Percentiles rank a stretch among this genome's conserved stretches.
These are phyloP conservation scores for Fraxinus latifolia DNA, from an alignment of 305 asterid genomes.

Conservation along the genomic window DNA sequence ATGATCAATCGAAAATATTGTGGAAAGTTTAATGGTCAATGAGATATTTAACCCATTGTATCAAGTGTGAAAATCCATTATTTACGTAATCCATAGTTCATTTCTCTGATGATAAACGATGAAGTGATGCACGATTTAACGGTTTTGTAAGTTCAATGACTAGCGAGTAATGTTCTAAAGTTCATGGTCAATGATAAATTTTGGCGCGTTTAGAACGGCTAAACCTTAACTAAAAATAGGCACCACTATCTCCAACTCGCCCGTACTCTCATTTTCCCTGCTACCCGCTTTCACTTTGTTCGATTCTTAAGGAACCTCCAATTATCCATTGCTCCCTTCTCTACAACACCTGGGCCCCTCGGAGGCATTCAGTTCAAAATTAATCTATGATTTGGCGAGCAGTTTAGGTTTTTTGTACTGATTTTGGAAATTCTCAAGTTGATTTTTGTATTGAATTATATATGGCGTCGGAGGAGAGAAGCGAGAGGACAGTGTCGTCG, in stretches of 20 bases:
- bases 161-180: background rate
- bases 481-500: conserved; percentile 62
- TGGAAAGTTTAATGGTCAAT: background rate
- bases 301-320: background rate
- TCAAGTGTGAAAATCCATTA: background rate
- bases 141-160: background rate
- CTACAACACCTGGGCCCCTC: background rate
- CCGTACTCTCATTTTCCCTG: background rate
- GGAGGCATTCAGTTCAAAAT: background rate
- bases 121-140: background rate
- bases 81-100: background rate
- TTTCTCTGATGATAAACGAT: background rate
- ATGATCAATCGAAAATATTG: background rate
- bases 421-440: background rate
- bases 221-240: background rate
- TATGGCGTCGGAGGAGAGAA: conserved; percentile 88
- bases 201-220: background rate
- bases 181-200: background rate
- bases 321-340: background rate
- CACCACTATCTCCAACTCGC: background rate
- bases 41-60: background rate
- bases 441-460: background rate
- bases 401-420: background rate
- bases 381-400: background rate
- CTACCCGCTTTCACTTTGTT: background rate